Base-by-base conservation (phyloP, 176 grass and related monocot genomes). In the Raddia distichophylla region DNA sequence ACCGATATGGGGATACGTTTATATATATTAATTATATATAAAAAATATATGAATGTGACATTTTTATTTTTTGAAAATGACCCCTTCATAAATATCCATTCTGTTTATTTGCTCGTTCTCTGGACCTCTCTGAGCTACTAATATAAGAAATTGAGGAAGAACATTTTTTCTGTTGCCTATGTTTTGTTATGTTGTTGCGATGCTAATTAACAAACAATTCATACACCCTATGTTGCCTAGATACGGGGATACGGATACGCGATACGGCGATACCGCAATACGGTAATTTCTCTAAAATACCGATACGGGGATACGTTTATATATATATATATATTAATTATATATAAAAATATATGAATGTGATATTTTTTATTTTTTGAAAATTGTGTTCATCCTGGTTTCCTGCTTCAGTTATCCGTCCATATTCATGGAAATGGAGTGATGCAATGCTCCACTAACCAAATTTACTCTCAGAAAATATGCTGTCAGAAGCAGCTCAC, bases 381-480 rank as follows among this genome's bases (percentile, higher is more conserved):
- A n/a, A n/a, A n/a, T n/a, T n/a, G 18, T 60, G 32, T 14, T 67
- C 56, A 37, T 10, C 77, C 18, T 13, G 34, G 49, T 56, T 51
- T 57, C 42, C 34, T 55, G 75, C 37, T 55, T 69, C 78, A 47
- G 53, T 57, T 42, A 46, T 58, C 64, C 37, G 43, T 80, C 19
- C 12, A 10, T 27, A 37, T 53, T 27, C 43, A 62, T 11, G 43
- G 62, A 48, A 11, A 80, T 80, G 48, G 53, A 75, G 33, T 60
- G 58, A 22, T 60, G 17, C 4, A 6, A 47, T 76, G 40, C 74
- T 76, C 59, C 37, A 68, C 62, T 57, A 27, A 42, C 60, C 22
- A 83, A 59, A 64, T 77, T 47, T 79, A 79, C 6, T 43, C 71
- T 43, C 59, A 60, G 3, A 79, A 66, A 79, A 7, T 64, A 7